Evolutionary conservation across 2,329 filamentous ascomycete genomes (phyloP), one percentile per base, ranked within the genome.

Genomic region (Hymenoscyphus fraxineus): DNA sequence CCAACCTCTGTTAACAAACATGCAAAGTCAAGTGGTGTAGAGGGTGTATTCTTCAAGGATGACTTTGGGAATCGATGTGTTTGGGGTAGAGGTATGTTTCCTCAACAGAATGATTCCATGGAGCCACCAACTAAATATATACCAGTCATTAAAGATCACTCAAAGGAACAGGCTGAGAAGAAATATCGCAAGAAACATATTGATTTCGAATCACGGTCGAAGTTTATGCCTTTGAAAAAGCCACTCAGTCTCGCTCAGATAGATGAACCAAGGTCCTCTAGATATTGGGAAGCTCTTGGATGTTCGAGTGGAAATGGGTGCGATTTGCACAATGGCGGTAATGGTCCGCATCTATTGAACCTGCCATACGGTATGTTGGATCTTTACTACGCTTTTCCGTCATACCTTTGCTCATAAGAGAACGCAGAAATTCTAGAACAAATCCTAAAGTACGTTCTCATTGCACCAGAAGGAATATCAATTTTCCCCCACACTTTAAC

Each of bases 21-120:
- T 10, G 39, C 39, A 9, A 32, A 47, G 10, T 6, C 2, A 1
- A 44, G 10, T 47, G 40, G 31, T 7, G 27, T 16, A 15, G 39
- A 60, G 22, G 58, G 58, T 22, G 9, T 60, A 12, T 60, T 60
- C 31, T 60, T 22, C 12, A 60, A 44, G 4, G 58, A 60, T 44
- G 15, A n/a, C 9, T 12, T 15, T 44, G 58, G 39, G 1, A 19
- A 44, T 22, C 19, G 58, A 9, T 60, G 38, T 32, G 22, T 44
- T 31, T 44, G 38, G 39, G 39, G 16, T 2, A 15, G 15, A 60
- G 38, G 58, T 60, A 47, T 44, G 40, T n/a, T 27, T 31, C 15
- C 13, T 35, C 15, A 5, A 6, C 13, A 35, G 19, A 60, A 22
- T 22, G 4, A 51, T 9, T 10, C 12, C 32, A 47, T 15, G 32